Evolutionary conservation across 1,139 yeast genomes (phyloP), one percentile per base, ranked within the genome.

Genomic region (Pichia cactophila): DNA sequence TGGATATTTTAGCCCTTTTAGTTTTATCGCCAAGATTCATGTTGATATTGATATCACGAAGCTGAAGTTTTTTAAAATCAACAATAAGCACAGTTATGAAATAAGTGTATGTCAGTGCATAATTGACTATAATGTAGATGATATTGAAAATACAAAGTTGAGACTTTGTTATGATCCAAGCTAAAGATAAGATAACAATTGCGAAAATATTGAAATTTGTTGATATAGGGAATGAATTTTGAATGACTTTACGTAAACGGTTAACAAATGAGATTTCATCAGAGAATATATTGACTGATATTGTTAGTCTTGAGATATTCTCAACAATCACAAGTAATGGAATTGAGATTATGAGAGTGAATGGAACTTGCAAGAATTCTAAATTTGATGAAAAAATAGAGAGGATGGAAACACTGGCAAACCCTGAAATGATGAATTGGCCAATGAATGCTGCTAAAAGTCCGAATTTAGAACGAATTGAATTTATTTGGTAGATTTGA

Each of bases 1-100:
- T 37, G 78, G 58, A 36, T 80, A 62, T 23, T 38, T 38, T 20
- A 8, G 12, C 20, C 28, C 12, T 20, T 20, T 38, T 23, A 23
- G 23, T 9, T 16, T 38, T 38, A 20, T 23, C n/a, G 2, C 4
- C 28, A 11, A 14, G 6, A n/a, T 16, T 23, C 6, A 28, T n/a
- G 28, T 40, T 40, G 9, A 29, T 16, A n/a, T 26, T 16, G 5
- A 29, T n/a, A 53, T 81, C 87, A 11, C 77, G 76, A 23, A 83
- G 69, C 58, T 83, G 89, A 40, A 75, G 64, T 49, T 88, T 72
- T 43, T 80, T 75, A 44, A 83, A 68, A 65, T 87, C 95, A 43
- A 86, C 75, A 31, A 83, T 73, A 17, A 86, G 66, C 0, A 84
- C 77, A 0, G 89, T 81, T 1, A 81, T 69, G 53, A 85, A 76